Percentiles rank a stretch among this genome's conserved stretches.
Evolutionary conservation across 176 grass and related monocot species (phyloP).

Genomic region (Aegilops tauschii): DNA sequence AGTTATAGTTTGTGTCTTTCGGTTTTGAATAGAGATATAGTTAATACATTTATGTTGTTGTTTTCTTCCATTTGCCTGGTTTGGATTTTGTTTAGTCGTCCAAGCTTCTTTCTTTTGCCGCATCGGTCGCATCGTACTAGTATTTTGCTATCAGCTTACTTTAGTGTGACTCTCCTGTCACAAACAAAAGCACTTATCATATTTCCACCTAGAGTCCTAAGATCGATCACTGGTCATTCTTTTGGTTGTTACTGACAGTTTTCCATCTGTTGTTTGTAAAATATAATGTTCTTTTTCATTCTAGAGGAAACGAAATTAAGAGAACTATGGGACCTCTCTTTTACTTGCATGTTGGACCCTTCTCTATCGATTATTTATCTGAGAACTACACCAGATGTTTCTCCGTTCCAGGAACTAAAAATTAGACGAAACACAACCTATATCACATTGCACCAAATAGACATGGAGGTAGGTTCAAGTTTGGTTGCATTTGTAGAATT

Average conservation of each 20-base stretch:
- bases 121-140: not conserved
- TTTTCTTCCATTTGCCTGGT: not conserved
- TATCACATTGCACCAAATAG: not conserved
- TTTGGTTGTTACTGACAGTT: conserved; percentile 7
- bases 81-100: not conserved
- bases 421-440: conserved; percentile 4
- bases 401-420: not conserved
- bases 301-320: not conserved
- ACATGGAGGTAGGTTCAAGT: not conserved
- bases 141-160: not conserved
- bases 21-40: not conserved
- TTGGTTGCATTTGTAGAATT: not conserved
- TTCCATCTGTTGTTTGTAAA: not conserved
- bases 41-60: not conserved
- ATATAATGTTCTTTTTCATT: not conserved
- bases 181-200: not conserved
- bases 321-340: not conserved
- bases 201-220: not conserved
- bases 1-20: not conserved
- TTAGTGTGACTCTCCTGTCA: not conserved
- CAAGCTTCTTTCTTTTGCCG: not conserved
- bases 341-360: not conserved
- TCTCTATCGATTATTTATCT: not conserved
- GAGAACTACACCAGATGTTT: not conserved
- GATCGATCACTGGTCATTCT: not conserved